These are phyloP conservation scores for Ophiostoma ips DNA, from an alignment of 2,329 filamentous ascomycete species.

Conservation along the genomic window DNA sequence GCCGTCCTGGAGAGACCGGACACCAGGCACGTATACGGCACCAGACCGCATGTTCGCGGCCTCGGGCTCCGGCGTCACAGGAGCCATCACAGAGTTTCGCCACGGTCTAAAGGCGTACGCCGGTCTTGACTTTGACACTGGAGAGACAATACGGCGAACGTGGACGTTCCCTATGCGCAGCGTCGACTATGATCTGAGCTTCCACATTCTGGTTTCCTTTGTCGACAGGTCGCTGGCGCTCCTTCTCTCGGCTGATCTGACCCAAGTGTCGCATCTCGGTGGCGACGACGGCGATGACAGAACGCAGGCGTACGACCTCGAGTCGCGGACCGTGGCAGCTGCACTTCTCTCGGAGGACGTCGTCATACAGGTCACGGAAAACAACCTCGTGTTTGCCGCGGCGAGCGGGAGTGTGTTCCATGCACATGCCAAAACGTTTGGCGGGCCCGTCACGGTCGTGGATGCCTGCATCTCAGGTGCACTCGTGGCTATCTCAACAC, in stretches of 20 bases:
- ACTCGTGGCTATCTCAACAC: constrained; percentile 29
- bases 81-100: constrained; percentile 54
- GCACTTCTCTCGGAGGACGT: constrained; percentile 22
- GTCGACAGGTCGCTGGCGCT: constrained; percentile 35
- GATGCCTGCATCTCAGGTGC: constrained; percentile 29
- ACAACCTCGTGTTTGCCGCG: constrained; percentile 27
- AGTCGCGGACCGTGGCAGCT: constrained; percentile 37
- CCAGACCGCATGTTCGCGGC: constrained; percentile 53
- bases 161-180: constrained; percentile 34
- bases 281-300: neutral
- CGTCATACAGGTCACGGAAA: constrained; percentile 42
- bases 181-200: constrained; percentile 17
- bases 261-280: constrained; percentile 27
- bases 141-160: constrained; percentile 32
- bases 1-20: constrained; percentile 10
- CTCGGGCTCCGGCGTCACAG: constrained; percentile 47
- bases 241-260: constrained; percentile 33
- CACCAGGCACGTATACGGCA: constrained; percentile 37
- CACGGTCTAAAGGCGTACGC: constrained; percentile 57
- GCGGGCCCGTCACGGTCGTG: constrained; percentile 18
- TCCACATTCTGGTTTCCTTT: constrained; percentile 33
- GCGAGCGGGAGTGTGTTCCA: constrained; percentile 14
- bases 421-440: constrained; percentile 3
- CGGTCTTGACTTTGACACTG: constrained; percentile 40
- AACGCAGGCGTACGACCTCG: constrained; percentile 34